These are phyloP conservation scores for Fraxinus sp. DNA, from an alignment of 305 asterid species.

Conservation along the genomic window DNA sequence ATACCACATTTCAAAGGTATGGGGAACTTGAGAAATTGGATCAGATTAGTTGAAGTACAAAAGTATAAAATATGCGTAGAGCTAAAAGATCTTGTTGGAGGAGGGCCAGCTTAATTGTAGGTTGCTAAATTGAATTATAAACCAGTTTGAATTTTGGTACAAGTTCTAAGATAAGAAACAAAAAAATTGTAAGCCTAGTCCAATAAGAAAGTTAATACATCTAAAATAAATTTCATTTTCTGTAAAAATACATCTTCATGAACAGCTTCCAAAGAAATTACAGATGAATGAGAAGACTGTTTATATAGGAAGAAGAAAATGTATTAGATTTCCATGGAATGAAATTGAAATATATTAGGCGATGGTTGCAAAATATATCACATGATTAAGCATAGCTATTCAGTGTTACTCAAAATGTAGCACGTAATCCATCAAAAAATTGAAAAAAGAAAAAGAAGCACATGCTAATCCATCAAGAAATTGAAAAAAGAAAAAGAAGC, in stretches of 20 bases:
- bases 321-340: background rate
- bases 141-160: background rate
- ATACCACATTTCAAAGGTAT: background rate
- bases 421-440: background rate
- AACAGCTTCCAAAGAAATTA: background rate
- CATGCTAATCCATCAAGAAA: background rate
- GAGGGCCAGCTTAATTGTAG: background rate
- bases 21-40: background rate
- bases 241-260: background rate
- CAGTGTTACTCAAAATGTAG: conserved; percentile 2
- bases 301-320: background rate
- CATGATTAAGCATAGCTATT: background rate
- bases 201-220: background rate
- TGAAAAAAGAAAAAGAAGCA: too few relatives aligned
- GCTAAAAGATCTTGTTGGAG: background rate
- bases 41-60: background rate
- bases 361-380: conserved; percentile 6
- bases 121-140: background rate
- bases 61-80: background rate
- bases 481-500: conserved; percentile 12
- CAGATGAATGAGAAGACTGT: background rate
- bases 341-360: conserved; percentile 10
- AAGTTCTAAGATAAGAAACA: background rate
- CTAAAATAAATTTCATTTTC: background rate
- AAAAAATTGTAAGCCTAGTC: background rate